Base-by-base conservation (phyloP, 2,329 filamentous ascomycete genomes). In the Aspergillus glaucus region DNA sequence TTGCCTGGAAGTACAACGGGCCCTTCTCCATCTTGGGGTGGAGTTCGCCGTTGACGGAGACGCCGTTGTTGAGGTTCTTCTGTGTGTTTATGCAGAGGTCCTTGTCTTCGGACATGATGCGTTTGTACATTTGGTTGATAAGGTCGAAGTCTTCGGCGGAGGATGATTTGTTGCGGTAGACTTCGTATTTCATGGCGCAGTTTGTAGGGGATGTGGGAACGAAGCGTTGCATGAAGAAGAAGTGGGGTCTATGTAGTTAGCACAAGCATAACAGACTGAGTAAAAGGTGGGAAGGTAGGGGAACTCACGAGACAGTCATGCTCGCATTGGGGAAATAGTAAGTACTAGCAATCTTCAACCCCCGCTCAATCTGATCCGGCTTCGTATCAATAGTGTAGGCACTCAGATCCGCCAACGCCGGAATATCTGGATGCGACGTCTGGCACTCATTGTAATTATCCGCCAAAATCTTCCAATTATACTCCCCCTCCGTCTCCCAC, bases 171-270 rank as follows among this genome's bases (percentile, higher is more conserved):
- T 84, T 78, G 50, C 81, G 75, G 71, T 75, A 86, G 37, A 85
- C 78, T 59, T 85, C 80, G 64, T 84, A 84, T 53, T 74, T 72
- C 75, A 85, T 83, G 19, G 68, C 67, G 5, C 74, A 76, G 37
- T 69, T 75, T 40, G 67, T 73, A 0, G 81, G 71, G 0, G 72
- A 70, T 43, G 67, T 73, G 6, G 82, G 81, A 10, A 84, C 72
- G 59, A 83, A 81, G 49, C 80, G 72, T 62, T 84, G 80, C 55
- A 84, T 79, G 68, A 82, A 81, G 70, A 85, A 80, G 65, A 83
- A 82, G 24, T 64, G 68, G 36, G 78, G 73, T 8, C 77, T 79
- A 43, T 26, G 12, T 2, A 14, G 45, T 51, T 48, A 53, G 49
- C 14, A n/a, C 12, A 39, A 14, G 15, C 3, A 7, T 10, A 17